Conservation (phyloP, 371 early-diverging fungal genomes). For the Zopfochytrium polystomum region DNA sequence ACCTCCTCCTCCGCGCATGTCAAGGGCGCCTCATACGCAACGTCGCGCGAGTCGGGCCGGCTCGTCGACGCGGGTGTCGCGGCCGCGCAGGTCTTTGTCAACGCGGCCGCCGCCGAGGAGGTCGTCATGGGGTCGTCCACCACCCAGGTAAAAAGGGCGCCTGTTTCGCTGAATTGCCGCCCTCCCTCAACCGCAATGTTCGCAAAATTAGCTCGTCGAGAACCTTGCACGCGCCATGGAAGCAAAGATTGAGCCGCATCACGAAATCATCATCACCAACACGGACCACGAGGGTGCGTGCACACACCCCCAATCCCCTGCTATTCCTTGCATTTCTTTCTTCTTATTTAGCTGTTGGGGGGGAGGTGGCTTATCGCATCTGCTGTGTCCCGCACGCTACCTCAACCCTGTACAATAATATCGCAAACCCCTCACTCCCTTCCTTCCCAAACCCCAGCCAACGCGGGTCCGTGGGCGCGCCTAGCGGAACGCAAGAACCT, state of each 20-base stretch:
- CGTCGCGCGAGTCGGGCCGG: conserved; percentile 9
- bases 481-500: conserved; percentile 19
- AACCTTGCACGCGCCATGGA: conserved; percentile 31
- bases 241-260: conserved; percentile 2
- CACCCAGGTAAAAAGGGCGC: conserved; percentile 17
- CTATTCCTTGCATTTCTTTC: background rate
- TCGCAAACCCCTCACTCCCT: too few species aligned
- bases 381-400: too few species aligned
- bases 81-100: conserved; percentile 22
- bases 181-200: background rate
- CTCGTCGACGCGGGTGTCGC: conserved; percentile 12
- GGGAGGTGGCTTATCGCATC: too few species aligned
- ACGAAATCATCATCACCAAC: conserved; percentile 28
- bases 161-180: background rate
- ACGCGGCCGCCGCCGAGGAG: conserved; percentile 20
- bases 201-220: conserved; percentile 12
- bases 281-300: conserved; percentile 34
- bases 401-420: too few species aligned
- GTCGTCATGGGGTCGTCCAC: conserved; percentile 25
- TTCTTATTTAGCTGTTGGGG: too few species aligned
- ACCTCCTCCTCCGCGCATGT: too few species aligned
- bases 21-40: conserved; percentile 24
- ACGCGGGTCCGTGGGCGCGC: conserved; percentile 20
- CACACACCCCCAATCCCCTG: too few species aligned
- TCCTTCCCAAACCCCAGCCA: too few species aligned